These are phyloP conservation scores for Neofusicoccum ribis DNA, from an alignment of 2,329 filamentous ascomycete species.

Conservation along the genomic window DNA sequence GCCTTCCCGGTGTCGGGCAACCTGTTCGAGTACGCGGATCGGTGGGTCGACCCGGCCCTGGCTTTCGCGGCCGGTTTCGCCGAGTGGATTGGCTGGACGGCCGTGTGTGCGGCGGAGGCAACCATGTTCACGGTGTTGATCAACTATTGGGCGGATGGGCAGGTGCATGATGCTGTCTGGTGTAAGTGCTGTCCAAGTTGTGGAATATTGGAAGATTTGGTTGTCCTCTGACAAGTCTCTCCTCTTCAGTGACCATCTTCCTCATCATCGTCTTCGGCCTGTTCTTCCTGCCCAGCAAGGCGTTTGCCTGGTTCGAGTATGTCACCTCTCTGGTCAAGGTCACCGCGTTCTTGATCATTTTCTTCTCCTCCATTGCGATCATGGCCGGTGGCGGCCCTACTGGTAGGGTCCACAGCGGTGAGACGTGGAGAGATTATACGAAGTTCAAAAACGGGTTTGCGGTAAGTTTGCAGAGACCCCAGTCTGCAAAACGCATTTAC, in stretches of 20 bases:
- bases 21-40: constrained; percentile 41
- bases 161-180: constrained; percentile 17
- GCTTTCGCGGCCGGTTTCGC: constrained; percentile 41
- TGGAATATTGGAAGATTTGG: not conserved
- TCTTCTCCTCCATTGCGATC: constrained; percentile 34
- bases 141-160: constrained; percentile 13
- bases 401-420: constrained; percentile 35
- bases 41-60: constrained; percentile 41
- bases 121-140: constrained; percentile 26
- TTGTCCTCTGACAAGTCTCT: not conserved
- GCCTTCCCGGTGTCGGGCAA: constrained; percentile 39
- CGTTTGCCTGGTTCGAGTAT: constrained; percentile 36
- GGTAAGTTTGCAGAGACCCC: not conserved
- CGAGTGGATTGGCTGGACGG: constrained; percentile 32
- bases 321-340: constrained; percentile 32
- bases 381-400: constrained; percentile 37
- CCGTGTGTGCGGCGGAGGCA: constrained; percentile 27
- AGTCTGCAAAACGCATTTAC: not conserved
- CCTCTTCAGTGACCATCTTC: constrained; percentile 19
- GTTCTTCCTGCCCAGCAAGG: constrained; percentile 28
- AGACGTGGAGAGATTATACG: constrained; percentile 37
- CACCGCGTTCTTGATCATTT: constrained; percentile 35
- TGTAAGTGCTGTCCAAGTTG: not conserved
- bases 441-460: constrained; percentile 41
- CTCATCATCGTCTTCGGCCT: constrained; percentile 17